These are phyloP conservation scores for Tulasnella sp. DNA, from an alignment of 768 basidiomycete species.

Conservation along the genomic window DNA sequence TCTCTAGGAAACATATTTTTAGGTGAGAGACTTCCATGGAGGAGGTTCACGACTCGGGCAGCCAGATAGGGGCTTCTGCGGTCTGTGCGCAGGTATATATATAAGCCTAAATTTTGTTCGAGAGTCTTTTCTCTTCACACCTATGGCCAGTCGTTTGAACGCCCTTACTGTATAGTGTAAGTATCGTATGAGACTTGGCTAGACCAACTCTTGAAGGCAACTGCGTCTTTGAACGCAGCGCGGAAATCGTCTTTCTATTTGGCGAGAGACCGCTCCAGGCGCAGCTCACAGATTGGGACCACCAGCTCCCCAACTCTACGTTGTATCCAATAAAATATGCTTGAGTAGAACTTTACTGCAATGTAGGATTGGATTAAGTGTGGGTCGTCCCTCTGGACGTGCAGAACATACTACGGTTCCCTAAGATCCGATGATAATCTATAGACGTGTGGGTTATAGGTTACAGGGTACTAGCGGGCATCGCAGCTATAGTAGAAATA, in stretches of 20 bases:
- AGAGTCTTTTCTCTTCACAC: background rate
- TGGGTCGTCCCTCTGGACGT: no score
- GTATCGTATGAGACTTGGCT: constrained; percentile 1
- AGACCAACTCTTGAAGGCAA: background rate
- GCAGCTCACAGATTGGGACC: background rate
- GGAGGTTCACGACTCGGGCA: no score
- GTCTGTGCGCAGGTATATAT: background rate
- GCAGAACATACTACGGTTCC: no score
- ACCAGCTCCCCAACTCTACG: background rate
- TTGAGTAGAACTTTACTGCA: background rate
- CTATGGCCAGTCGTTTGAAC: constrained; percentile 8
- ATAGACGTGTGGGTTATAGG: background rate
- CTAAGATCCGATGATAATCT: background rate
- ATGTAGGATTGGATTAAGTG: no score
- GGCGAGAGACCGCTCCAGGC: constrained; percentile 6
- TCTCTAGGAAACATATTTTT: no score
- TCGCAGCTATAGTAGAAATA: background rate
- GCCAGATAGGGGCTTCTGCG: background rate
- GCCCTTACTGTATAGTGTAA: background rate
- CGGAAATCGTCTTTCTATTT: background rate
- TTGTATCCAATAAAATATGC: background rate
- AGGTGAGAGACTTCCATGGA: no score
- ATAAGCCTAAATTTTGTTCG: background rate
- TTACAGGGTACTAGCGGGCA: background rate
- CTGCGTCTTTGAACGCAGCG: constrained; percentile 1